These are phyloP conservation scores for Stereum hirsutum DNA, from an alignment of 1,284 basidiomycete genomes.

Conservation along the genomic window DNA sequence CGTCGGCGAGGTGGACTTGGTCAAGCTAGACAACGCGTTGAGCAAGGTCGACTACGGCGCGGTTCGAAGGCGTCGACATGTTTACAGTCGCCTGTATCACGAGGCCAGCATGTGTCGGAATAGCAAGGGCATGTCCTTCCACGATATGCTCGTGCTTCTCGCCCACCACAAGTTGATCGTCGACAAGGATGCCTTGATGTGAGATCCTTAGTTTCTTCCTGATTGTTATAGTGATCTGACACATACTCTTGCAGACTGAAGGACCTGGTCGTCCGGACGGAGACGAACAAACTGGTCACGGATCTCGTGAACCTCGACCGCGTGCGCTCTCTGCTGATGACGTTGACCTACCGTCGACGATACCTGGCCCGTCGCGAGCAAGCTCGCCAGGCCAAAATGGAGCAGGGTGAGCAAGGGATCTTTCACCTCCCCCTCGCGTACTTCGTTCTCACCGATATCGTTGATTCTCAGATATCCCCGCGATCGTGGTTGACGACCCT, in stretches of 20 bases:
- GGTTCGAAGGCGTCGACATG: slow-evolving; percentile 57
- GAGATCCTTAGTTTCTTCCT: slow-evolving; percentile 20
- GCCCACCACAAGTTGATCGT: slow-evolving; percentile 92
- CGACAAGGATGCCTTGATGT: slow-evolving; percentile 84
- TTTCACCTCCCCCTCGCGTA: background rate
- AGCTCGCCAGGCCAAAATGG: slow-evolving; percentile 22
- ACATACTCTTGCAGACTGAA: slow-evolving; percentile 47
- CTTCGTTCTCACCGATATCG: slow-evolving; percentile 2
- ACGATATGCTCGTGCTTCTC: slow-evolving; percentile 81
- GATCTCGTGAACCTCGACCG: slow-evolving; percentile 81
- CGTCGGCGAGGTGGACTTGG: slow-evolving; percentile 48
- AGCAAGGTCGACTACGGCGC: slow-evolving; percentile 53
- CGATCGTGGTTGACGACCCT: slow-evolving; percentile 53
- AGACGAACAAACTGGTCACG: slow-evolving; percentile 71
- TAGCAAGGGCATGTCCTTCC: slow-evolving; percentile 84
- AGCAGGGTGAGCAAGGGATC: slow-evolving; percentile 19
- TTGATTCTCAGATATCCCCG: slow-evolving; percentile 43
- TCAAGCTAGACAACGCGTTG: slow-evolving; percentile 50
- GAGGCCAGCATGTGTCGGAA: slow-evolving; percentile 76
- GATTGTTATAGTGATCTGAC: background rate
- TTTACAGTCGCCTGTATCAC: slow-evolving; percentile 75
- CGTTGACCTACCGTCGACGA: slow-evolving; percentile 64
- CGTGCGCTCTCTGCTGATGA: slow-evolving; percentile 70
- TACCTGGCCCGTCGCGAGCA: slow-evolving; percentile 45
- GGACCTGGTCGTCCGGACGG: slow-evolving; percentile 70